These are phyloP conservation scores for Casaregolazyma suthepensis DNA, from an alignment of 1,139 yeast species.

Conservation along the genomic window DNA sequence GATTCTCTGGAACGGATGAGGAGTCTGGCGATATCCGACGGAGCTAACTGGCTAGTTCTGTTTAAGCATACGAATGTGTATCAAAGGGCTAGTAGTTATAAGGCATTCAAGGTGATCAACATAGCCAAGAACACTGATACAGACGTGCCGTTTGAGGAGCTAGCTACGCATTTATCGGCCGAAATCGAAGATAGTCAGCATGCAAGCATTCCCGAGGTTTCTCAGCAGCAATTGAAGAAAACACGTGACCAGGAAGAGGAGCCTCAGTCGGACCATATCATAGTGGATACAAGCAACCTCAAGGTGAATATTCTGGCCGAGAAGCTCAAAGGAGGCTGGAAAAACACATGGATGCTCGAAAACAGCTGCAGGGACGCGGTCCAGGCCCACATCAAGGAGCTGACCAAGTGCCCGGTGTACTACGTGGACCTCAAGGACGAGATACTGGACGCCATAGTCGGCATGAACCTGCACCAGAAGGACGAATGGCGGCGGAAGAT, in stretches of 20 bases:
- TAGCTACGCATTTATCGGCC: conserved; percentile 43
- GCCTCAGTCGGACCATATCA: not conserved
- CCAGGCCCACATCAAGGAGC: conserved; percentile 45
- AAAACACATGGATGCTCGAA: conserved; percentile 75
- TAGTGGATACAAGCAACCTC: conserved; percentile 6
- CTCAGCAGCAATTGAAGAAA: not conserved
- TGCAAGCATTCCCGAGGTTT: not conserved
- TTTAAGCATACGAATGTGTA: conserved; percentile 50
- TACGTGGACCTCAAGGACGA: conserved; percentile 77
- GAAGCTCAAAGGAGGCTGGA: conserved; percentile 58
- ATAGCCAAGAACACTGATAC: conserved; percentile 52
- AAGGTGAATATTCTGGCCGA: conserved; percentile 38
- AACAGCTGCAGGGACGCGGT: conserved; percentile 65
- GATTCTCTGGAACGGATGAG: conserved; percentile 60
- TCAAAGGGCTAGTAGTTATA: conserved; percentile 43
- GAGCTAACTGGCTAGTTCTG: conserved; percentile 67
- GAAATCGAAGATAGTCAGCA: conserved; percentile 29
- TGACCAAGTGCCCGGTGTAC: conserved; percentile 58
- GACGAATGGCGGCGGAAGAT: conserved; percentile 88
- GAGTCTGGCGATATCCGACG: conserved; percentile 58
- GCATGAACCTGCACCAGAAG: conserved; percentile 66
- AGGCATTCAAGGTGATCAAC: conserved; percentile 69
- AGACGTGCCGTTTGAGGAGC: conserved; percentile 66
- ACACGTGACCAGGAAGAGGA: not conserved
- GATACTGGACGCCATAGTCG: conserved; percentile 70